A percentile compares a stretch with the other conserved stretches of the same genome.
These are phyloP conservation scores for Tuber indicum DNA, from an alignment of 495 filamentous ascomycete genomes.

Conservation along the genomic window DNA sequence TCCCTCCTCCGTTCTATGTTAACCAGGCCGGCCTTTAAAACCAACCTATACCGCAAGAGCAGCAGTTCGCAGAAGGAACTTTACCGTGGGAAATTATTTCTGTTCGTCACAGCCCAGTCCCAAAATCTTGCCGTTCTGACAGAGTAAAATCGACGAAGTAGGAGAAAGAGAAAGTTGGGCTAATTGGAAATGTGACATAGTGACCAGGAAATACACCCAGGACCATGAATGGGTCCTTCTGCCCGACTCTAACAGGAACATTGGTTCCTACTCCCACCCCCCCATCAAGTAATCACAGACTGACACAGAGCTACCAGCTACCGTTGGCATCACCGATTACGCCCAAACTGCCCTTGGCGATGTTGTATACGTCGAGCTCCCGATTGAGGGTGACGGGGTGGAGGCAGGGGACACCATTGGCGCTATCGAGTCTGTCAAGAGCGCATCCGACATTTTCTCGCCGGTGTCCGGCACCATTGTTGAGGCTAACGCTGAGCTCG, in stretches of 20 bases:
- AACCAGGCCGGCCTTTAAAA: background rate
- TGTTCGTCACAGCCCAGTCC: background rate
- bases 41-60: background rate
- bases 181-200: slow-evolving; percentile 2
- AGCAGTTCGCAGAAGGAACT: background rate
- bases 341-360: slow-evolving; percentile 87
- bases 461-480: slow-evolving; percentile 72
- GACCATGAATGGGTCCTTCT: slow-evolving; percentile 98
- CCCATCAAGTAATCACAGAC: background rate
- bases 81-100: background rate
- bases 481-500: slow-evolving; percentile 62
- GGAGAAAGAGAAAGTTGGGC: background rate
- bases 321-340: slow-evolving; percentile 83
- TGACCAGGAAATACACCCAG: slow-evolving; percentile 77
- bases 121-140: background rate
- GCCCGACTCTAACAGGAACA: slow-evolving; percentile 58
- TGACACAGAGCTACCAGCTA: slow-evolving; percentile 47
- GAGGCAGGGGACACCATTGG: slow-evolving; percentile 71
- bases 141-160: background rate
- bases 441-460: slow-evolving; percentile 88
- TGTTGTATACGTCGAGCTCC: slow-evolving; percentile 94
- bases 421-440: slow-evolving; percentile 96
- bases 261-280: slow-evolving; percentile 32
- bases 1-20: slow-evolving; percentile 4
- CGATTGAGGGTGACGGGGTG: slow-evolving; percentile 57